These are phyloP conservation scores for Acanthamoeba royreba DNA, from an alignment of 208 protist species.

Conservation along the genomic window DNA sequence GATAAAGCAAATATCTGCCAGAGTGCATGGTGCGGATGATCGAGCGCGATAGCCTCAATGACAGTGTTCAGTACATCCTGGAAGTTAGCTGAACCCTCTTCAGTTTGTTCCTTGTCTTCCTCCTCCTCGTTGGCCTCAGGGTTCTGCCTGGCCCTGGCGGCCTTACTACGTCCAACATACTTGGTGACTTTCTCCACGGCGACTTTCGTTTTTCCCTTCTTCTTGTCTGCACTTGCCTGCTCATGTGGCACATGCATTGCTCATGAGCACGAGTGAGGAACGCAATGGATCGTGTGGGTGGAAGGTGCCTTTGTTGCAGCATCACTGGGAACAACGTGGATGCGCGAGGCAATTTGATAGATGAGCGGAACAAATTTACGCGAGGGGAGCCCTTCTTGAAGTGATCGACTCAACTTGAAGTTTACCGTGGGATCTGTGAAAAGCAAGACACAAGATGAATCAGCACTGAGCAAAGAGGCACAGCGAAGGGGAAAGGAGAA, in stretches of 20 bases:
- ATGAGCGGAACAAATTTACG: conserved; percentile 70
- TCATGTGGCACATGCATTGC: background rate
- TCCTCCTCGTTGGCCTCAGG: background rate
- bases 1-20: conserved; percentile 61
- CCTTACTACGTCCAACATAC: background rate
- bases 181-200: background rate
- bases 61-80: conserved; percentile 40
- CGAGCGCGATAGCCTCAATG: background rate
- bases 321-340: background rate
- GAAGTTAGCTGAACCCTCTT: background rate
- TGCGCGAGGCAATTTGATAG: conserved; percentile 67
- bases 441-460: background rate
- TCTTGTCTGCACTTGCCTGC: background rate
- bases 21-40: conserved; percentile 68
- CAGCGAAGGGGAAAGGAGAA: background rate
- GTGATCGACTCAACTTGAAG: background rate
- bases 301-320: background rate
- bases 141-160: background rate
- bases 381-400: background rate
- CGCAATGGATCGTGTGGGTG: no score
- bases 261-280: no score
- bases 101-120: background rate
- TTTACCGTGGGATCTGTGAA: background rate
- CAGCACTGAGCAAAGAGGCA: background rate
- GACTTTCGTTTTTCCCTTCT: background rate